Evolutionary conservation across 2,329 filamentous ascomycete genomes (phyloP).

Genomic region (Macrophomina pseudophaseolina): DNA sequence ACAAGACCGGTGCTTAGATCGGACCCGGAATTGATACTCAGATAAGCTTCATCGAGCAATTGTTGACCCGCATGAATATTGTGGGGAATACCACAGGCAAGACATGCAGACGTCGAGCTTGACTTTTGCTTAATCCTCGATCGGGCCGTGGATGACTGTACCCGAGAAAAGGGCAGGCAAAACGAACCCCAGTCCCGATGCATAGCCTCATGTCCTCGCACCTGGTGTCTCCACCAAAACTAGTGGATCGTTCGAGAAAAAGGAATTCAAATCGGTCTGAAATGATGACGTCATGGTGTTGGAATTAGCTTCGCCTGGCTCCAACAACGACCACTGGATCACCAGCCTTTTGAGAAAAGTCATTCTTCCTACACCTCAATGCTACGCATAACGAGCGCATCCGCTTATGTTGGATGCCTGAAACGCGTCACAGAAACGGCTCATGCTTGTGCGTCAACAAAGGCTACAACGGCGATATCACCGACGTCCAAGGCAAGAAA

Average conservation of each 20-base stretch:
- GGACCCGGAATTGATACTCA: neutral
- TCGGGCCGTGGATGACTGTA: neutral
- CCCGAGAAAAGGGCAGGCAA: neutral
- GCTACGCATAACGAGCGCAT: neutral
- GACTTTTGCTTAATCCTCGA: neutral
- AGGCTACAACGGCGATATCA: neutral
- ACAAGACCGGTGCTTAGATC: neutral
- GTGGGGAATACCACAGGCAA: neutral
- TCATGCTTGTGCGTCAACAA: neutral
- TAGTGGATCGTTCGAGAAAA: no score
- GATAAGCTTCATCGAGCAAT: neutral
- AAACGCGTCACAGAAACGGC: neutral
- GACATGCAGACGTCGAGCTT: neutral
- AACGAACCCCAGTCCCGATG: neutral
- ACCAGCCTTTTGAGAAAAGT: neutral
- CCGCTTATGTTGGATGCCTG: neutral
- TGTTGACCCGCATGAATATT: neutral
- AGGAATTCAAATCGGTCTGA: no score
- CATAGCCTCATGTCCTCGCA: no score
- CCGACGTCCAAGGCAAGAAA: neutral
- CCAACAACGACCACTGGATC: neutral
- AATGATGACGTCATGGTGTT: slow-evolving; percentile 3
- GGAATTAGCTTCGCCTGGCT: slow-evolving; percentile 4
- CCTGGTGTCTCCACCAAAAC: no score
- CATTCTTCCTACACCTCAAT: neutral